A percentile compares a stretch with the other conserved stretches of the same genome.
phyloP scores from a whole-genome alignment of 2,329 filamentous ascomycete species.

The Trichophyton schoenleinii region DNA sequence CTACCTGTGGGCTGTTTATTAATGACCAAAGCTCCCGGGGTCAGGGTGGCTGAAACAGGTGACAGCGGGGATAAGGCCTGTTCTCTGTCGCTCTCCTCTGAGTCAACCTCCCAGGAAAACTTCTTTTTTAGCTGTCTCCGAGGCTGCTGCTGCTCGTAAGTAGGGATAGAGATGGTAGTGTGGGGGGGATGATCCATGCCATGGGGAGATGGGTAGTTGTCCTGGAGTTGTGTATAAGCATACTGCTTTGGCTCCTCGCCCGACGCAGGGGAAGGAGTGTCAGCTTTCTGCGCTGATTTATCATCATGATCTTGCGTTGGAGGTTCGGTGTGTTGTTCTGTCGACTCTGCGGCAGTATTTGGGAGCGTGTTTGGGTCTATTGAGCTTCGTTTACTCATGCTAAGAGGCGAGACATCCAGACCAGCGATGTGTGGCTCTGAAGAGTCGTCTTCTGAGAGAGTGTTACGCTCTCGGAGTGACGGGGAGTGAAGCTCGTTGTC shows the following conservation, averaged over 20 bases:
- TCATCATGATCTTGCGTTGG: neutral
- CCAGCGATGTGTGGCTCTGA: neutral
- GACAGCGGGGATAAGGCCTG: neutral
- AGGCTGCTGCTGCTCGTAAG: neutral
- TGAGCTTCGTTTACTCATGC: neutral
- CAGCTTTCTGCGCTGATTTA: neutral
- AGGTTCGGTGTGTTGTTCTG: neutral
- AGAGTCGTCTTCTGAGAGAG: neutral
- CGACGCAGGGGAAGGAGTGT: neutral
- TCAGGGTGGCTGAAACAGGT: neutral
- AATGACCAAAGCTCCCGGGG: neutral
- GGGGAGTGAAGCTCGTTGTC: neutral
- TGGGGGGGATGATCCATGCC: neutral
- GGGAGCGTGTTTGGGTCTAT: neutral
- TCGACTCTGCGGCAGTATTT: neutral
- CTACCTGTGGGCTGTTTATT: neutral
- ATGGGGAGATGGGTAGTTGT: neutral
- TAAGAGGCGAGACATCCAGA: neutral
- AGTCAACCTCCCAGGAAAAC: constrained; percentile 33
- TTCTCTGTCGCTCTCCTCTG: constrained; percentile 8
- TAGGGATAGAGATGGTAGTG: neutral
- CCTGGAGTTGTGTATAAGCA: neutral
- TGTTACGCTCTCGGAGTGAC: neutral
- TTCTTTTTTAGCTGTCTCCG: constrained; percentile 20
- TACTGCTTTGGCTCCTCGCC: neutral